Evolutionary conservation across 805 yeast species (phyloP), one percentile per base, ranked within the genome.

Genomic region (Nakazawaea ernobii): DNA sequence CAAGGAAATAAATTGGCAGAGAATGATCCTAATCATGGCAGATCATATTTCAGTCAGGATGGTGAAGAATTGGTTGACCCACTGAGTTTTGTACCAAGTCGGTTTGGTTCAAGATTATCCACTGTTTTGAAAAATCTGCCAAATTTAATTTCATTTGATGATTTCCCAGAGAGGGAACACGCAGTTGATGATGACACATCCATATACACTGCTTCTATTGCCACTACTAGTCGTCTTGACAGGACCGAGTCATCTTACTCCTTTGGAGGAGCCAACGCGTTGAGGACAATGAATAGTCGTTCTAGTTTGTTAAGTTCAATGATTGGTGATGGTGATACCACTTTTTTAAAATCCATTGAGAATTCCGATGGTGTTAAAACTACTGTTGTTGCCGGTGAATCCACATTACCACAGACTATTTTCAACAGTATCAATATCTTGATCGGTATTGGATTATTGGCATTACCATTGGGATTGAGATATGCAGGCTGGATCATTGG

Each of bases 331-430:
- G 53, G 55, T 29, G 64, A 71, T 42, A 58, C 80, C 1, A 74
- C 78, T 28, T 80, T 76, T 42, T 61, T 83, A 49, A 78, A 77
- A 56, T 78, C 77, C 57, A 77, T 86, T 20, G 94, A 86, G 59
- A 84, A 82, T 48, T 66, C 73, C 47, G 82, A 82, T 53, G 95
- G 95, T 6, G 33, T 35, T 2, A 77, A 80, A 49, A 68, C 82
- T 4, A 75, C 84, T 37, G 83, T 91, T 2, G 80, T 84, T 43
- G 86, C 84, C 1, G 95, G 96, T 36, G 89, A 85, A 61, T 86
- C 95, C 3, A 83, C 88, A 0, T 84, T 81, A 9, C 82, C 84
- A 1, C 88, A 83, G 58, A 82, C 89, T 0, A 66, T 80, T 14
- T 80, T 83, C 67, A 82, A 82, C 59, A 74, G 84, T 11, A 75